phyloP scores from a whole-genome alignment of 192 early-diverging fungal genomes.

The Backusella psychrophila region DNA sequence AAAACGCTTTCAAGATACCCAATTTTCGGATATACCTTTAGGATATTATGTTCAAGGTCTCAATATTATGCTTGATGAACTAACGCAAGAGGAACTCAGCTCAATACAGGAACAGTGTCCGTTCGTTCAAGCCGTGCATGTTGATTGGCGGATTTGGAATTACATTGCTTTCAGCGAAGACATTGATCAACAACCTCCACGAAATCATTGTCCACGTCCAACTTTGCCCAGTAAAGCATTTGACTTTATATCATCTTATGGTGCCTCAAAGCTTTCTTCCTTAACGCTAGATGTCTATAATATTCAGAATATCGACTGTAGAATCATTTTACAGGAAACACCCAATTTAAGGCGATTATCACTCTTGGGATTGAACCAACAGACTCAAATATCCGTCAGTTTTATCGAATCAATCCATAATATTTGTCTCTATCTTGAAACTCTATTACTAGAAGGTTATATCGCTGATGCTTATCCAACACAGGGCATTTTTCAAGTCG shows the following conservation, averaged over 20 bases:
- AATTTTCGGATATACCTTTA: neutral
- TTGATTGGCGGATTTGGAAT: constrained; percentile 5
- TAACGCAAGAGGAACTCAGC: neutral
- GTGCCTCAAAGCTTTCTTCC: neutral
- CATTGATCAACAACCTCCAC: neutral
- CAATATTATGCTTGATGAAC: constrained; percentile 2
- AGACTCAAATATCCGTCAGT: neutral
- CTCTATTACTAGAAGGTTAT: neutral
- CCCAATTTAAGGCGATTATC: neutral
- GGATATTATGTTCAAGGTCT: neutral
- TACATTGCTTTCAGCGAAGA: neutral
- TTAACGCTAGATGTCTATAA: neutral
- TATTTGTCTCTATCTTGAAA: neutral
- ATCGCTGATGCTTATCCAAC: neutral
- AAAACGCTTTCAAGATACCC: constrained; percentile 1
- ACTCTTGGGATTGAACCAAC: neutral
- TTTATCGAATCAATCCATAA: neutral
- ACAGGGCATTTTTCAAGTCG: neutral
- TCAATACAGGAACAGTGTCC: neutral
- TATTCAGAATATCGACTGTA: neutral
- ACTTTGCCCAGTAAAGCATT: neutral
- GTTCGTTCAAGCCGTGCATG: neutral
- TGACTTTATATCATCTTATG: neutral
- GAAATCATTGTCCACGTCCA: neutral
- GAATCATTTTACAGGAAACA: neutral